Evolutionary conservation across 2,329 filamentous ascomycete species (phyloP).

Genomic region (Aspergillus sp.): DNA sequence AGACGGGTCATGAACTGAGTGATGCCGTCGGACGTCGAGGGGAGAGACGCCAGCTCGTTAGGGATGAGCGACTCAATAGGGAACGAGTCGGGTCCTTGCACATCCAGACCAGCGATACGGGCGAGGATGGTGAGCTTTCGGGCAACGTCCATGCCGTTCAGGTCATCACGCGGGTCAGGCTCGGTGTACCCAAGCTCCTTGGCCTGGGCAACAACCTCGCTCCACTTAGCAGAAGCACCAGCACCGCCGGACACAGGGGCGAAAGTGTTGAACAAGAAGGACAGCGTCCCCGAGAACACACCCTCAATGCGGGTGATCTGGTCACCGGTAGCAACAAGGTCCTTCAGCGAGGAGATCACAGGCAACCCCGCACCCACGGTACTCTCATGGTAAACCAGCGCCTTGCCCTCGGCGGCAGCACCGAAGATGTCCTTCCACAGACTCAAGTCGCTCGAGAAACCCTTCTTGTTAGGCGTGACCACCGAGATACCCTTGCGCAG

Average conservation of each 20-base stretch:
- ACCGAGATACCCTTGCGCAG: conserved; percentile 77
- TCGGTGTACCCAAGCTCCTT: conserved; percentile 91
- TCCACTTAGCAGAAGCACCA: conserved; percentile 64
- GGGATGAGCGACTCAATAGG: conserved; percentile 92
- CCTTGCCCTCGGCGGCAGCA: conserved; percentile 55
- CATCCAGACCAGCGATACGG: conserved; percentile 70
- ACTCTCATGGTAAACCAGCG: conserved; percentile 90
- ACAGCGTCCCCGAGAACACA: conserved; percentile 96
- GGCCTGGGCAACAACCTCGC: conserved; percentile 82
- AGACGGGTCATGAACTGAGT: conserved; percentile 80
- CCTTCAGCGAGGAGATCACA: conserved; percentile 85
- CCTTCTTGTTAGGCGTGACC: conserved; percentile 98
- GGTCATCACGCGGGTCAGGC: conserved; percentile 76
- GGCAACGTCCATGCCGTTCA: conserved; percentile 87
- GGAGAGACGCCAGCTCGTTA: conserved; percentile 68
- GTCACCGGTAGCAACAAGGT: conserved; percentile 91
- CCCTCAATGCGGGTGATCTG: conserved; percentile 88
- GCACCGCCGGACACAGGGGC: conserved; percentile 64
- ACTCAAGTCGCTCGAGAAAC: conserved; percentile 73
- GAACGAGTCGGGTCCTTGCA: conserved; percentile 80
- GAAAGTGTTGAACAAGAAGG: conserved; percentile 96
- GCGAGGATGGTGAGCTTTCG: conserved; percentile 93
- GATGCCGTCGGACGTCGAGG: conserved; percentile 50
- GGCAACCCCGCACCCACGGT: conserved; percentile 90
- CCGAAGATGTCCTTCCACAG: conserved; percentile 85